These are phyloP conservation scores for Caloboletus firmus DNA, from an alignment of 1,284 basidiomycete genomes.

Conservation along the genomic window DNA sequence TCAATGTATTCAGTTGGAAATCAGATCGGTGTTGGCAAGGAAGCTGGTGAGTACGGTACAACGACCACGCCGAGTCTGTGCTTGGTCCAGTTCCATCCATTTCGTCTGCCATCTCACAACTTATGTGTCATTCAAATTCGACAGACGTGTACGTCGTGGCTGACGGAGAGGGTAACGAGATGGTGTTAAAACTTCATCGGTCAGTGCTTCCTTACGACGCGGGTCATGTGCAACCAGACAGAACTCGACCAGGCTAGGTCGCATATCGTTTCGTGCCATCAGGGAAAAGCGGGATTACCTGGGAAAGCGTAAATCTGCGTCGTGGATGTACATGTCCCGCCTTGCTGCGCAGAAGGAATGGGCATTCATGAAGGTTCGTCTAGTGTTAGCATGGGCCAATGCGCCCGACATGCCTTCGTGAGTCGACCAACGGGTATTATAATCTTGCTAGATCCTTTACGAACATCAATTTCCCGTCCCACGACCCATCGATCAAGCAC, in stretches of 20 bases:
- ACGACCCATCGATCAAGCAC: slow-evolving; percentile 88
- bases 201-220: slow-evolving; percentile 33
- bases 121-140: slow-evolving; percentile 3
- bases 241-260: slow-evolving; percentile 70
- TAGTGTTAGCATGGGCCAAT: background rate
- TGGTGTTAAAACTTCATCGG: slow-evolving; percentile 93
- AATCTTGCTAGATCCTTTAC: slow-evolving; percentile 73
- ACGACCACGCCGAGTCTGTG: background rate
- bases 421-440: background rate
- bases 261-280: slow-evolving; percentile 95
- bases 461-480: slow-evolving; percentile 95
- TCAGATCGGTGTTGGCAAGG: slow-evolving; percentile 98
- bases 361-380: slow-evolving; percentile 94
- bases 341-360: slow-evolving; percentile 96
- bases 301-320: slow-evolving; percentile 92
- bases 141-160: slow-evolving; percentile 91
- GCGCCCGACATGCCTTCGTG: background rate
- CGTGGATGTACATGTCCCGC: slow-evolving; percentile 99
- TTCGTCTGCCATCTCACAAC: background rate
- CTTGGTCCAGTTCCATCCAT: background rate
- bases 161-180: slow-evolving; percentile 77
- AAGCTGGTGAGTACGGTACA: slow-evolving; percentile 64
- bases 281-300: slow-evolving; percentile 98
- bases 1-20: slow-evolving; percentile 89
- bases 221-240: slow-evolving; percentile 5